These are phyloP conservation scores for Aspergillus sp. DNA, from an alignment of 2,329 filamentous ascomycete genomes.

Conservation along the genomic window DNA sequence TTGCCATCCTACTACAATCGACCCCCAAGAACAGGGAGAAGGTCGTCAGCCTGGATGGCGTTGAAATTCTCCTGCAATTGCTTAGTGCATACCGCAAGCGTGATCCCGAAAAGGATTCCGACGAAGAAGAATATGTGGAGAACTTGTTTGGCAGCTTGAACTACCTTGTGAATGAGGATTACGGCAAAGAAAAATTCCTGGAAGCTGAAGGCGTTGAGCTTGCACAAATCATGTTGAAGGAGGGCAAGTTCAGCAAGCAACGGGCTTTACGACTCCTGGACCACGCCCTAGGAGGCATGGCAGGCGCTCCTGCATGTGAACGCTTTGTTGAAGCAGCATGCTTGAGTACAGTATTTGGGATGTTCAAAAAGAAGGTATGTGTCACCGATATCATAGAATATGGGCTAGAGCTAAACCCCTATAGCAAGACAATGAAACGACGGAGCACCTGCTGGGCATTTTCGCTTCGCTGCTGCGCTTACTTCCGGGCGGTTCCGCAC, in stretches of 20 bases:
- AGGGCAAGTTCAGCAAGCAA: constrained; percentile 79
- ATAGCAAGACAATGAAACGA: constrained; percentile 63
- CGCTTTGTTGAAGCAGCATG: constrained; percentile 80
- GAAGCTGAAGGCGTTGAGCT: constrained; percentile 92
- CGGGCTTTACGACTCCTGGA: constrained; percentile 80
- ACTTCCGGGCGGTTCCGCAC: constrained; percentile 73
- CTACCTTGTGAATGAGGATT: constrained; percentile 72
- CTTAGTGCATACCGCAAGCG: constrained; percentile 81
- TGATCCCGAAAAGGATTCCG: constrained; percentile 80
- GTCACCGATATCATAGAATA: neutral
- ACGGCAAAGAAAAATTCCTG: constrained; percentile 78
- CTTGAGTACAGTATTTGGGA: constrained; percentile 78
- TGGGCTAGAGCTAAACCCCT: constrained; percentile 20
- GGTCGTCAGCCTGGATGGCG: constrained; percentile 67
- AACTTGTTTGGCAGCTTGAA: constrained; percentile 88
- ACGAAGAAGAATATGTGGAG: constrained; percentile 93
- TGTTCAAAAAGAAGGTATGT: constrained; percentile 75
- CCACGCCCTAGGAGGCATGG: constrained; percentile 68
- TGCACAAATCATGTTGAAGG: constrained; percentile 85
- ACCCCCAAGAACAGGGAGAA: constrained; percentile 65
- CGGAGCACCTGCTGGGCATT: constrained; percentile 81
- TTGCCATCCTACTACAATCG: constrained; percentile 83
- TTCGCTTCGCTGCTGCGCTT: constrained; percentile 79
- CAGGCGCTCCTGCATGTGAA: constrained; percentile 67
- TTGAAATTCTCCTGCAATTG: constrained; percentile 79